A percentile compares a stretch with the other conserved stretches of the same genome.
Conservation (phyloP, 2,329 filamentous ascomycete genomes). For the Mycogone perniciosa region DNA sequence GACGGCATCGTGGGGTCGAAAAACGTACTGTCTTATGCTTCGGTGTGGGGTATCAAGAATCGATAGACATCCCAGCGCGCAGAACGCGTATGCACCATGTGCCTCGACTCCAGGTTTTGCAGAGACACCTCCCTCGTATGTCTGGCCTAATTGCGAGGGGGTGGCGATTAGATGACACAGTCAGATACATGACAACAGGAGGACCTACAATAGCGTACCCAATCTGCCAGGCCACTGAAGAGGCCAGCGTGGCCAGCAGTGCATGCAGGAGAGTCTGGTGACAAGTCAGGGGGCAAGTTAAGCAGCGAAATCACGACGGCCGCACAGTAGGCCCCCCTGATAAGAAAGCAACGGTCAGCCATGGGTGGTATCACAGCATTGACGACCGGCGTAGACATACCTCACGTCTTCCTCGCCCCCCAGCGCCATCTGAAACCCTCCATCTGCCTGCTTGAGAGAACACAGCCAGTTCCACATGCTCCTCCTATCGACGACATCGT, state of each 20-base stretch:
- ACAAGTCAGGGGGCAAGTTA: conserved; percentile 73
- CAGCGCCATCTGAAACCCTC: conserved; percentile 81
- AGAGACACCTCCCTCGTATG: conserved; percentile 90
- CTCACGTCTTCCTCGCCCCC: conserved; percentile 91
- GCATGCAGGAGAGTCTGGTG: conserved; percentile 62
- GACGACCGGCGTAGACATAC: conserved; percentile 39
- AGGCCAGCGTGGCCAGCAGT: conserved; percentile 57
- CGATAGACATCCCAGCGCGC: conserved; percentile 80
- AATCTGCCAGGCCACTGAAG: conserved; percentile 67
- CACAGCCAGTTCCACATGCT: conserved; percentile 90
- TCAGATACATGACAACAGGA: conserved; percentile 17
- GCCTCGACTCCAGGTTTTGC: conserved; percentile 81
- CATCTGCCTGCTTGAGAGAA: conserved; percentile 75
- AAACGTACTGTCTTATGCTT: conserved; percentile 62
- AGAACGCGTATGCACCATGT: conserved; percentile 95
- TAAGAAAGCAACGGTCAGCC: conserved; percentile 14
- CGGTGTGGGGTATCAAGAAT: conserved; percentile 74
- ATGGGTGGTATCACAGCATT: conserved; percentile 15
- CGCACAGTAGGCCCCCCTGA: conserved; percentile 84
- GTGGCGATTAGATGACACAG: conserved; percentile 10
- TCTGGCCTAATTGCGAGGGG: conserved; percentile 60
- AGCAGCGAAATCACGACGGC: conserved; percentile 78
- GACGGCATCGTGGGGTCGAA: conserved; percentile 16
- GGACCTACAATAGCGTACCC: conserved; percentile 69
- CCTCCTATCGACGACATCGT: conserved; percentile 71